These are phyloP conservation scores for Ustilago curta DNA, from an alignment of 1,284 basidiomycete genomes.

Conservation along the genomic window DNA sequence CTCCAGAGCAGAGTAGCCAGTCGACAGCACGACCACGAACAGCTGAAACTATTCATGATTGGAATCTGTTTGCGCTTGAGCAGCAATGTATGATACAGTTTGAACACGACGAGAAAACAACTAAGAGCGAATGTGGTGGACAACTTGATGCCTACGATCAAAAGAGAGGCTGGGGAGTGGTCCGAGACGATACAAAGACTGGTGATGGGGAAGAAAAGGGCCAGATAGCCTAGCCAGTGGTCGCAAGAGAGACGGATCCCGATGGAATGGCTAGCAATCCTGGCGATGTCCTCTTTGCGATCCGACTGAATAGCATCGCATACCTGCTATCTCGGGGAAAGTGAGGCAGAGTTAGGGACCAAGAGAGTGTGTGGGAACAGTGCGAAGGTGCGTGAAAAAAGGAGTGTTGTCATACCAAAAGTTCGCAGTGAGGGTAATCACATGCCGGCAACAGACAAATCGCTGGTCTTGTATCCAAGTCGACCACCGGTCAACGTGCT, in stretches of 20 bases:
- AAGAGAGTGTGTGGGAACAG: conserved; percentile 6
- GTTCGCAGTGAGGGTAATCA: background rate
- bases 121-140: conserved; percentile 1
- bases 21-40: background rate
- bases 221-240: background rate
- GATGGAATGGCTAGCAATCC: conserved; percentile 14
- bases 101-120: conserved; percentile 2
- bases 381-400: background rate
- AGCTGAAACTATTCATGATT: no score
- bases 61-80: conserved; percentile 1
- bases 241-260: conserved; percentile 41
- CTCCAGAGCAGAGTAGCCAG: background rate
- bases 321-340: background rate
- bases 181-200: background rate
- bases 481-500: conserved; percentile 16
- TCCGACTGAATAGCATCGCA: background rate
- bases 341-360: background rate
- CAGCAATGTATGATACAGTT: conserved; percentile 25
- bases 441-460: conserved; percentile 30
- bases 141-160: conserved; percentile 18
- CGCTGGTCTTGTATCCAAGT: conserved; percentile 46
- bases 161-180: conserved; percentile 24
- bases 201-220: background rate
- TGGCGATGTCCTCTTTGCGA: conserved; percentile 44
- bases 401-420: background rate